Base-by-base conservation (phyloP, 768 basidiomycete genomes). In the Neoboletus subvelutipes region DNA sequence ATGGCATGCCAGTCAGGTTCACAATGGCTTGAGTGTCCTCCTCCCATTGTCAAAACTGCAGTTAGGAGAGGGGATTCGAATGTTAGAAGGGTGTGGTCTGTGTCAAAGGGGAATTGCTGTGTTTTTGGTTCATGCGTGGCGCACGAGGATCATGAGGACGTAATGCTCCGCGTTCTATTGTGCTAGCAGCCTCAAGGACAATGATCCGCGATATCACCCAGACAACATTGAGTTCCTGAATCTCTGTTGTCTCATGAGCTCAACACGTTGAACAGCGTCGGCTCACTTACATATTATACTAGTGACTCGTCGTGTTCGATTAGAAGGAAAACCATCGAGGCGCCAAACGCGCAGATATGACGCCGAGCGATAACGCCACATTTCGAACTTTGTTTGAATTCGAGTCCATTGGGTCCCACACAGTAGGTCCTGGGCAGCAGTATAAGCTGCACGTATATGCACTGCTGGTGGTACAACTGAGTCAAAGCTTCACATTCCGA, bases 1-100 rank as follows among this genome's bases (percentile, higher is more conserved):
- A 67, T 70, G 31, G 67, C 63, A 10, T 29, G 52, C 65, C 70
- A 67, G 8, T 66, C 58, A 0, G 28, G 28, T 28, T 28, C 28
- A 5, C 28, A 28, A 28, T 28, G 28, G 5, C 28, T 28, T 8
- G 70, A 70, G n/a, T 67, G 65, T 10, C 58, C 58, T n/a, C 68
- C 68, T 12, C 70, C 69, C 69, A 70, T 70, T 15, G 56, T 45
- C 24, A 28, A 10, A 4, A n/a, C 0, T 24, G 24, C n/a, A 10
- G 47, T 12, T 15, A 28, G 20, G 42, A 18, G 3, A 11, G 5
- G n/a, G 28, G 47, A 15, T 28, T 28, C 28, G 28, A 28, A 28
- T 28, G 28, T 24, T 37, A 28, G n/a, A 50, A 52, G n/a, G 20
- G 22, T 43, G 22, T 20, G 28, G 45, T 26, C 7, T 7, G 36